Conservation (phyloP, 2,329 filamentous ascomycete species). For the Bipolaris bicolor region DNA sequence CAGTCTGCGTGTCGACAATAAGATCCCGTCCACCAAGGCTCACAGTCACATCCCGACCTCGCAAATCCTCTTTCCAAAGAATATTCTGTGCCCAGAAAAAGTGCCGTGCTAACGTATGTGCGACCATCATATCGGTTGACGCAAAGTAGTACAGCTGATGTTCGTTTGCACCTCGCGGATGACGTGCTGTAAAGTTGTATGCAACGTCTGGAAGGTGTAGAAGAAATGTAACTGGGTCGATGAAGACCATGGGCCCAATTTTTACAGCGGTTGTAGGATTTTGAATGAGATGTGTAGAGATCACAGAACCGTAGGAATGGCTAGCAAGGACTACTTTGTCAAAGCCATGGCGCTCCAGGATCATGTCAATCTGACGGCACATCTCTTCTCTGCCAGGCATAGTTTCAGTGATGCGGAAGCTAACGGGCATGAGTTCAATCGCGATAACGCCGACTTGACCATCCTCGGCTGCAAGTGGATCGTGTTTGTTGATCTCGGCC, state of each 20-base stretch:
- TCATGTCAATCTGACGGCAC: constrained; percentile 60
- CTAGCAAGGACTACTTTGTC: constrained; percentile 65
- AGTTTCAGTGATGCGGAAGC: constrained; percentile 64
- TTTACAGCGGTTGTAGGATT: constrained; percentile 52
- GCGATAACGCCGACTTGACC: constrained; percentile 67
- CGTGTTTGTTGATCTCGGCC: constrained; percentile 54
- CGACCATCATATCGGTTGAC: constrained; percentile 69
- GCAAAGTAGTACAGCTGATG: constrained; percentile 75
- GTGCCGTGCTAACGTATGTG: constrained; percentile 67
- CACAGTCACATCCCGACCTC: constrained; percentile 59
- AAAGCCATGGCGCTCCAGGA: constrained; percentile 65
- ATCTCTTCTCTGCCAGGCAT: constrained; percentile 62
- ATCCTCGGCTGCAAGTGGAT: constrained; percentile 36
- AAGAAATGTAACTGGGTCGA: constrained; percentile 70
- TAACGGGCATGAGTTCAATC: constrained; percentile 70
- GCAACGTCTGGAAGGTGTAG: constrained; percentile 73
- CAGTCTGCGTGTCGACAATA: constrained; percentile 66
- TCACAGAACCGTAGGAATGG: constrained; percentile 68
- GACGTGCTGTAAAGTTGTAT: constrained; percentile 65
- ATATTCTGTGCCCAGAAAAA: constrained; percentile 77
- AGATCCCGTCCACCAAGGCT: constrained; percentile 66
- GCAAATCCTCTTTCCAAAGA: constrained; percentile 71
- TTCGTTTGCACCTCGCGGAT: constrained; percentile 63
- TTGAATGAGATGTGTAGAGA: constrained; percentile 67
- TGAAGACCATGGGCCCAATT: constrained; percentile 59